Percentiles rank a stretch among this genome's conserved stretches.
Evolutionary conservation across 139 green algal genomes (phyloP).

Genomic region (Ettlia oleoabundans): DNA sequence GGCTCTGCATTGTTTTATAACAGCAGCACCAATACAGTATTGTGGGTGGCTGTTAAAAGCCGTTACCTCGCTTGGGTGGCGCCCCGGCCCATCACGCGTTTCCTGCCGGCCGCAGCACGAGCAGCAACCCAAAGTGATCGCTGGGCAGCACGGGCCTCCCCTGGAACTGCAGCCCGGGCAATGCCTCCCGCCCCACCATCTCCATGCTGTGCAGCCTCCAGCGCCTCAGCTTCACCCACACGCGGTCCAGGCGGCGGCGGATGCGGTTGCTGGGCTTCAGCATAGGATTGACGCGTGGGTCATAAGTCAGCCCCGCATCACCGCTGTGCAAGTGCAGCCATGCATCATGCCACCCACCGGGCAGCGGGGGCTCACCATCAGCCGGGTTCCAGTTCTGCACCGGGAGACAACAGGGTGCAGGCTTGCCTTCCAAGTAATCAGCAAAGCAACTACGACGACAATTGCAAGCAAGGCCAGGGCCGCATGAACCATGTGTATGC

Average conservation of each 20-base stretch:
- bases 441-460: too few species aligned
- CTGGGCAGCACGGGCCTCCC: conserved; percentile 63
- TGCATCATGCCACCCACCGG: conserved; percentile 57
- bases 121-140: conserved; percentile 72
- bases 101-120: conserved; percentile 10
- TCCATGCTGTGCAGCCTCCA: conserved; percentile 52
- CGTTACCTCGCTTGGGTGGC: too few species aligned
- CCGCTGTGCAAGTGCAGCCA: conserved; percentile 43
- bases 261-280: conserved; percentile 41
- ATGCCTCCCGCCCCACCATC: conserved; percentile 55
- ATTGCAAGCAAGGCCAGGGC: too few species aligned
- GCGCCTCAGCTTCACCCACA: conserved; percentile 34
- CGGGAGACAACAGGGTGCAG: too few species aligned
- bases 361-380: conserved; percentile 48
- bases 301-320: conserved; percentile 61
- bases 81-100: background rate
- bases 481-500: too few species aligned
- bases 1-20: too few species aligned
- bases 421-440: too few species aligned
- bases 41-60: too few species aligned
- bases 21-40: too few species aligned
- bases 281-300: conserved; percentile 65
- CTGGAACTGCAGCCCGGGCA: conserved; percentile 49
- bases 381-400: conserved; percentile 4
- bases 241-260: conserved; percentile 50